Base-by-base conservation (phyloP, 2,329 filamentous ascomycete species). In the Stachybotrys echinatus region DNA sequence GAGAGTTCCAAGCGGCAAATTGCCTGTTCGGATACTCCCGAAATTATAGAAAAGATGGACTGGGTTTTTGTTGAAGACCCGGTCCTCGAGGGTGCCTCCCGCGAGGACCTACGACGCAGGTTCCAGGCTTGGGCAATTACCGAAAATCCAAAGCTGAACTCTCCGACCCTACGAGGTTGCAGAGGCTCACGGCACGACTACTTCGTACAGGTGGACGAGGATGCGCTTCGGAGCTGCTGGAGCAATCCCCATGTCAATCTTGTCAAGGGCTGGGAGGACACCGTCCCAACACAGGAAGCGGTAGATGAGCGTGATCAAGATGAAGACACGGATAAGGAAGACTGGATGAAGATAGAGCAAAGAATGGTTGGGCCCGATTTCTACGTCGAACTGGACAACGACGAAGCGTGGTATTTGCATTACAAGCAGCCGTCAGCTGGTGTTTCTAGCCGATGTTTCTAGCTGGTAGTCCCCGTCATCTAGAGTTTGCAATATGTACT, bases 41-140 rank as follows among this genome's bases (percentile, higher is more conserved):
- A 45, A 12, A 37, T 53, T 23, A 37, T 23, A 12, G 48, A 56
- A 3, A 47, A 42, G 22, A 52, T 55, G 51, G 53, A 56, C 18
- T 53, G 44, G 17, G 27, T 51, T 34, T 56, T 55, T 20, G 51
- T 56, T 17, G 53, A 52, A 31, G 54, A 55, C 23, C 46, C 43
- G n/a, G 42, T 23, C n/a, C 54, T 56, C 21, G 54, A 56, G 21
- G 53, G 51, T 27, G 53, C 49, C 45, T 55, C 53, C 31, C 31
- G 47, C 12, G 49, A 51, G 17, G 44, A 55, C 37, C 49, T 56
- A 14, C 31, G 34, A 45, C 49, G 23, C 5, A 45, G 51, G 12
- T 56, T 56, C 21, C 48, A 47, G 42, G 37, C 44, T 14, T 55
- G 48, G 48, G 53, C 47, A 37, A 48, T 43, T 2, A 37, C 19